Evolutionary conservation across 2,329 filamentous ascomycete genomes (phyloP).

Genomic region (Fusarium sp.): DNA sequence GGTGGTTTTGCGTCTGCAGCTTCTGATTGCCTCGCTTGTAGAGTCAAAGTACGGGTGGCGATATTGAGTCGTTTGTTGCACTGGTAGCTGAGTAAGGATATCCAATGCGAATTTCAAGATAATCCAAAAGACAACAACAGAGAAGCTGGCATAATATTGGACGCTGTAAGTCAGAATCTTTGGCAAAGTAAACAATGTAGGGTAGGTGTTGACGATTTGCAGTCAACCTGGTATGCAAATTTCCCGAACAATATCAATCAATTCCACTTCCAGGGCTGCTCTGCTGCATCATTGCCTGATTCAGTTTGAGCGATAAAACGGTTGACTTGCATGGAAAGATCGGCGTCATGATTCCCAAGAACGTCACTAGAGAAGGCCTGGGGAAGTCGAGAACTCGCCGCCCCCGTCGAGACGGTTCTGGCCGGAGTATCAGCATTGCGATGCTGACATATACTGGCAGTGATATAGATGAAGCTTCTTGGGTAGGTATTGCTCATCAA

Average conservation of each 20-base stretch:
- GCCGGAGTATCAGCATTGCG: slow-evolving; percentile 11
- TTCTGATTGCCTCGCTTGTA: background rate
- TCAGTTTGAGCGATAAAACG: slow-evolving; percentile 30
- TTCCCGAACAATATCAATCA: slow-evolving; percentile 19
- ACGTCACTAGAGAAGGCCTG: slow-evolving; percentile 20
- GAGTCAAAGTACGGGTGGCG: slow-evolving; percentile 7
- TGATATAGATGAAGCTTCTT: background rate
- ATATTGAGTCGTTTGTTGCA: slow-evolving; percentile 5
- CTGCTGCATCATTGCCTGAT: slow-evolving; percentile 14
- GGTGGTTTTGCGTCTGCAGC: background rate
- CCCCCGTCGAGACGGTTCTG: slow-evolving; percentile 12
- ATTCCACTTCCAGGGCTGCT: too few relatives aligned
- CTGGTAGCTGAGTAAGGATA: background rate
- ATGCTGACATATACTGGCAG: slow-evolving; percentile 2
- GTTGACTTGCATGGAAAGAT: slow-evolving; percentile 38
- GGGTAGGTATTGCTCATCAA: background rate
- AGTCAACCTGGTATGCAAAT: slow-evolving; percentile 6
- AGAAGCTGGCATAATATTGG: too few relatives aligned
- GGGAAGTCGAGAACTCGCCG: slow-evolving; percentile 36
- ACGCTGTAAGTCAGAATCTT: too few relatives aligned
- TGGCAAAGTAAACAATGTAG: too few relatives aligned
- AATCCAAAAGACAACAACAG: too few relatives aligned
- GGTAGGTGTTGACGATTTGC: background rate
- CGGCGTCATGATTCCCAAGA: slow-evolving; percentile 24
- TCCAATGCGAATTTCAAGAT: too few relatives aligned